Base-by-base conservation (phyloP, 2,329 filamentous ascomycete genomes). In the Microdochium nivale region DNA sequence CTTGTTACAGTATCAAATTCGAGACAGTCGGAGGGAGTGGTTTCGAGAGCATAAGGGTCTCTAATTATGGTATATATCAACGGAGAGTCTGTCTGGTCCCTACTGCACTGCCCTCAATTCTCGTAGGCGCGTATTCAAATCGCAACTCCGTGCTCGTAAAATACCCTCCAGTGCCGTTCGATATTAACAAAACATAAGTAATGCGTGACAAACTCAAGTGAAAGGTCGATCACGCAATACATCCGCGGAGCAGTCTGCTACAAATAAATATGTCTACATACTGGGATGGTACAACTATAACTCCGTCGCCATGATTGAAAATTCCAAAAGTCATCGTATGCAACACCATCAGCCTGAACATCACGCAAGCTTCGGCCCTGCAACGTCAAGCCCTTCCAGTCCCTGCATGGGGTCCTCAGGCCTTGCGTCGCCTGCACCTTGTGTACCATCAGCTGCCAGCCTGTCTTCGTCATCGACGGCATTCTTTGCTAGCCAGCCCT, bases 361-460 rank as follows among this genome's bases (percentile, higher is more conserved):
- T 80, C 67, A 94, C 63, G 81, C 84, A 51, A 80, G 86, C 68
- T 88, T 91, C 13, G 94, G 94, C 9, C 95, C 95, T 51, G 92
- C 95, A 61, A 97, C 88, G 69, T 97, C 95, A 51, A 97, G 75
- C 16, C 88, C 89, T 67, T 97, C 91, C 7, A 99, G 73, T 32
- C 91, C 92, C 70, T 96, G 90, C 94, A 99, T 99, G 3, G 92
- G 90, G 71, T 97, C 90, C 60, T 86, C 81, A 1, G 80, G 78
- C 46, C 71, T 76, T 53, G 77, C 73, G 58, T 79, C 79, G 33
- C 73, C 72, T 51, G 23, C 24, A 30, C 10, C 24, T 24, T 30
- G 24, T 27, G 46, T 9, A 8, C 78, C 73, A 44, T 85, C 82
- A 3, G 65, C 72, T 25, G 78, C 83, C 59, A 80, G 62, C 52